Evolutionary conservation across 2,329 filamentous ascomycete genomes (phyloP), one percentile per base, ranked within the genome.

Genomic region (Geoglossum cookeanum): DNA sequence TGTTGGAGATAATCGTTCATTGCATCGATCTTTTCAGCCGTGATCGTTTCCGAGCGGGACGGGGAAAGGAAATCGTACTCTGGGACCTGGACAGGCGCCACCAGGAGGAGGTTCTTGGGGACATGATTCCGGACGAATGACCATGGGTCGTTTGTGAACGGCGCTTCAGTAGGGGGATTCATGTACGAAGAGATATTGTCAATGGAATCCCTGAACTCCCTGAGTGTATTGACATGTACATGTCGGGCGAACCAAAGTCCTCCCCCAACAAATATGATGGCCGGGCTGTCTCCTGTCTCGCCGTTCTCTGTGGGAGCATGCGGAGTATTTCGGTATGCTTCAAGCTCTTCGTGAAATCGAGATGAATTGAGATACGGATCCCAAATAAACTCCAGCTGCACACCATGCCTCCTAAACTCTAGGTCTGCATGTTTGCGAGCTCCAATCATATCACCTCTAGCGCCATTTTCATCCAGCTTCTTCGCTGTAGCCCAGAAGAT

Each of bases 291-390:
- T n/a, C 35, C 22, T 60, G 15, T 60, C 54, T 4, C 58, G 60
- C n/a, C 55, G 60, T 17, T 58, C 60, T n/a, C 62, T 59, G 52
- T 60, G 52, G 22, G 39, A 33, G 61, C 57, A 22, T 61, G 60
- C 17, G 61, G 54, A 55, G 60, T 62, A 51, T 63, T 60, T 33
- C 63, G 65, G 60, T 71, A 75, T 1, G 63, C 63, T 32, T 65
- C 63, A 47, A 80, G 62, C 53, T 75, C 70, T 13, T 67, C 63
- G 29, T 70, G 64, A 32, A 77, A 62, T 7, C 63, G 62, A 0
- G 74, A 72, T 32, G 74, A 72, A 64, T 83, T 78, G 29, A 83
- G 69, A 67, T 71, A 81, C 0, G 81, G 80, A 65, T 84, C 80
- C 78, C 79, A 84, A 9, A 81, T 65, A 60, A 81, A 82, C 52